Conservation (phyloP, 2,329 filamentous ascomycete species). For the Neurospora crassa region DNA sequence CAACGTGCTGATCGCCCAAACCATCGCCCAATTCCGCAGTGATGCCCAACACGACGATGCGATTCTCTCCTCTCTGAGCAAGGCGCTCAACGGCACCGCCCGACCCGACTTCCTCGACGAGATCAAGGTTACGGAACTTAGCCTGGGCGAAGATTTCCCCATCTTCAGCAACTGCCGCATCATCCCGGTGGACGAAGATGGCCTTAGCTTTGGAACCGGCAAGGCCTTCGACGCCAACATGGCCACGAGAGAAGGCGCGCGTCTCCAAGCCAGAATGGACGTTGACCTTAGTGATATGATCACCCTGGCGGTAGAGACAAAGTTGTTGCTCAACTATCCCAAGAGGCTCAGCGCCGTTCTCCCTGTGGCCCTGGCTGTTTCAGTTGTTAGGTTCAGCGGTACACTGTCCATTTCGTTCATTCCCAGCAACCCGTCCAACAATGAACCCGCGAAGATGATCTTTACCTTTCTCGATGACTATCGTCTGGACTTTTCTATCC, state of each 20-base stretch:
- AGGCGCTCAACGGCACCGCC: slow-evolving; percentile 74
- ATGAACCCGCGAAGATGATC: slow-evolving; percentile 76
- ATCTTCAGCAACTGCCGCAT: slow-evolving; percentile 98
- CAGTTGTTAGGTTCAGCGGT: slow-evolving; percentile 87
- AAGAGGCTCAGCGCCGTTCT: slow-evolving; percentile 81
- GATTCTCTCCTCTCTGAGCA: slow-evolving; percentile 75
- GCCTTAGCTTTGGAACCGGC: slow-evolving; percentile 43
- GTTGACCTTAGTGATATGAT: slow-evolving; percentile 95
- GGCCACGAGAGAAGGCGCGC: slow-evolving; percentile 53
- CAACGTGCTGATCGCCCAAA: slow-evolving; percentile 93
- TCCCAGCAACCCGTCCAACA: slow-evolving; percentile 58
- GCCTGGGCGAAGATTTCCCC: slow-evolving; percentile 90
- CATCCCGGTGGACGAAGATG: slow-evolving; percentile 80
- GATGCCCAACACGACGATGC: slow-evolving; percentile 89
- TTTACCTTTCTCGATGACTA: slow-evolving; percentile 93
- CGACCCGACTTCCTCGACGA: slow-evolving; percentile 89
- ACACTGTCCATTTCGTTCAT: slow-evolving; percentile 91
- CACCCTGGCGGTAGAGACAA: slow-evolving; percentile 89
- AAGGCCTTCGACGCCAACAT: slow-evolving; percentile 42
- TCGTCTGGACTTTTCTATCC: slow-evolving; percentile 70
- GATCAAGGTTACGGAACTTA: slow-evolving; percentile 89
- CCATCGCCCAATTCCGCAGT: slow-evolving; percentile 86
- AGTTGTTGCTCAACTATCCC: slow-evolving; percentile 87
- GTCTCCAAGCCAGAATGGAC: slow-evolving; percentile 91
- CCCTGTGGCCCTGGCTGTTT: slow-evolving; percentile 84